Evolutionary conservation across 2,329 filamentous ascomycete genomes (phyloP), one percentile per base, ranked within the genome.

Genomic region (Cladosporium sp.): DNA sequence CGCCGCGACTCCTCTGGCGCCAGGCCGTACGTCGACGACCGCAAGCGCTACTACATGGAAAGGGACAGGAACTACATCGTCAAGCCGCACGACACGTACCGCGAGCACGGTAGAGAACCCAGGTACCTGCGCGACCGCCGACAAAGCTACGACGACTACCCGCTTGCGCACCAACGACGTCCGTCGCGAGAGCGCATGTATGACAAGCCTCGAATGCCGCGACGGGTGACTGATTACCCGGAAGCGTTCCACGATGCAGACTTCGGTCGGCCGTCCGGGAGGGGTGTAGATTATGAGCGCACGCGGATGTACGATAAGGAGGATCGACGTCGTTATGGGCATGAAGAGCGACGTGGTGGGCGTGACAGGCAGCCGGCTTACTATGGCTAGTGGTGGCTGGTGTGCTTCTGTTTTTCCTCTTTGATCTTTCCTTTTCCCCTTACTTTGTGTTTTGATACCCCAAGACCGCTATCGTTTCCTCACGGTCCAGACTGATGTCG

Each of bases 141-240:
- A 6, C 36, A 59, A 7, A 26, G 21, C 24, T 12, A 38, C 6
- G 61, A 64, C n/a, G 61, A 64, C 61, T 64, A 64, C n/a, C 61
- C 61, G 5, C 12, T 15, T 12, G 30, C 21, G 8, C 47, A 41
- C 8, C 34, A 34, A 26, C 57, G 38, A 24, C 57, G 14, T 15
- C 38, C 6, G 7, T 38, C 34, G 7, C 57, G 57, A 15, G 57
- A 59, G 15, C 51, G 24, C 26, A 30, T 30, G 4, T 32, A 57
- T 26, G 51, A 44, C 7, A 12, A 10, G 6, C 49, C 61, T 47
- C 61, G 61, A 28, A 30, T 41, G 8, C 21, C 32, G 28, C 61
- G 49, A 11, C 14, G 34, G 1, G 49, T 64, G 21, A 55, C 49
- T 18, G 36, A 64, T n/a, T 36, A 47, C n/a, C 26, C 49, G 2